Conservation (phyloP, 1,284 basidiomycete genomes). For the Apiotrichum porosum region DNA sequence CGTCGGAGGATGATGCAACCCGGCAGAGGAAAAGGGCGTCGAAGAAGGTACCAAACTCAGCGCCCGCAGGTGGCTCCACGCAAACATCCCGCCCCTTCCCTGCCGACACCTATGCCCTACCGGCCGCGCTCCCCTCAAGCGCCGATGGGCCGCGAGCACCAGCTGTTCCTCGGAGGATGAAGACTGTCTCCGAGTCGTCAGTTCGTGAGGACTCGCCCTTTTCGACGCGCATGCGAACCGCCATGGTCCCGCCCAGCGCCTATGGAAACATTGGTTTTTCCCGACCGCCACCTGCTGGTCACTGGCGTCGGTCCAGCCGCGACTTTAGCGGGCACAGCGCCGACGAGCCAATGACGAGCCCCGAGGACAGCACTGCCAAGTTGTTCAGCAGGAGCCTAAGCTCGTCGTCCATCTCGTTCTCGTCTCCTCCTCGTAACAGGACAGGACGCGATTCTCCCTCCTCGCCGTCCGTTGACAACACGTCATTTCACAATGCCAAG, state of each 20-base stretch:
- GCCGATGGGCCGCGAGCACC: conserved; percentile 8
- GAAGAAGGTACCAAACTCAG: no score
- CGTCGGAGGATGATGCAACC: not conserved
- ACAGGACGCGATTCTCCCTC: conserved; percentile 25
- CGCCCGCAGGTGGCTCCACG: conserved; percentile 6
- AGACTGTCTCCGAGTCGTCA: conserved; percentile 30
- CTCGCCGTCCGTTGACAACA: conserved; percentile 29
- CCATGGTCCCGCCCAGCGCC: conserved; percentile 24
- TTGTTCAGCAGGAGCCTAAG: conserved; percentile 1
- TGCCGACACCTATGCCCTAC: conserved; percentile 1
- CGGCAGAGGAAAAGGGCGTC: no score
- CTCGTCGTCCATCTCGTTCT: conserved; percentile 2
- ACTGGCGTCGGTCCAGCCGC: conserved; percentile 19
- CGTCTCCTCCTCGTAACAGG: conserved; percentile 3
- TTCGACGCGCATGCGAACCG: conserved; percentile 19
- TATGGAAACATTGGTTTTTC: conserved; percentile 25
- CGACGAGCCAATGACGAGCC: conserved; percentile 13
- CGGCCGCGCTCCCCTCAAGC: conserved; percentile 3
- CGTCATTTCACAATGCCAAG: conserved; percentile 26
- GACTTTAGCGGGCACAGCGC: conserved; percentile 23
- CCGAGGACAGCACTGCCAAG: conserved; percentile 2
- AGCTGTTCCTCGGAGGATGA: conserved; percentile 23
- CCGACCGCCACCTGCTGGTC: conserved; percentile 25
- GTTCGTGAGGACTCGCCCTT: conserved; percentile 24
- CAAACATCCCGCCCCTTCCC: not conserved